Conservation (phyloP, 257 asterid species). For the Rehmannia glutinosa region DNA sequence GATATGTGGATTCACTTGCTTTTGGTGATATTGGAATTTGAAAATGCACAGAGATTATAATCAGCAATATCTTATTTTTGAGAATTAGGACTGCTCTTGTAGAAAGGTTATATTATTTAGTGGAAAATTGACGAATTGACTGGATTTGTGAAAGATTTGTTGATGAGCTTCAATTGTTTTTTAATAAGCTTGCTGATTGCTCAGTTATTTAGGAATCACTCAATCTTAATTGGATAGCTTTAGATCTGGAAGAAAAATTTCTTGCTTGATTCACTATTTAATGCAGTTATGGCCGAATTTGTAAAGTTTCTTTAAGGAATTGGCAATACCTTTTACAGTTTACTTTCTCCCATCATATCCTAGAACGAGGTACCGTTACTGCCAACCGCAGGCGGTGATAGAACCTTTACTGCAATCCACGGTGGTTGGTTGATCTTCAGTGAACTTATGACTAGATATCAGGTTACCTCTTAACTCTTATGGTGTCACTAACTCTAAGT, state of each 20-base stretch:
- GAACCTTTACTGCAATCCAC: too few species aligned
- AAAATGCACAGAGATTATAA: not conserved
- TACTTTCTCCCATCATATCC: conserved; percentile 4
- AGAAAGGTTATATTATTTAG: not conserved
- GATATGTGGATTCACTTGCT: not conserved
- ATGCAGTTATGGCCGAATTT: not conserved
- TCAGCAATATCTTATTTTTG: not conserved
- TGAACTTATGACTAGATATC: not conserved
- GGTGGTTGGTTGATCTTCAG: too few species aligned
- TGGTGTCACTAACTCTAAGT: not conserved
- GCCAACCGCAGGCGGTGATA: too few species aligned
- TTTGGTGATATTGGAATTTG: not conserved
- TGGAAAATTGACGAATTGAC: conserved; percentile 1
- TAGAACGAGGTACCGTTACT: too few species aligned
- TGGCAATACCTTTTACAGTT: not conserved
- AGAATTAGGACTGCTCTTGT: not conserved
- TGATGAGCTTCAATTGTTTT: not conserved
- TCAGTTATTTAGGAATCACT: not conserved
- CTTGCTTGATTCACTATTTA: not conserved
- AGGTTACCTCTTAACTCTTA: not conserved
- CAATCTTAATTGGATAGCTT: not conserved
- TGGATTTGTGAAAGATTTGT: not conserved
- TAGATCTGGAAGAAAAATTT: not conserved
- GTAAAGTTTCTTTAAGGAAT: not conserved
- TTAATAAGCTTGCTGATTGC: not conserved